Evolutionary conservation across 495 filamentous ascomycete species (phyloP), one percentile per base, ranked within the genome.

Genomic region (Baudoinia panamericana): DNA sequence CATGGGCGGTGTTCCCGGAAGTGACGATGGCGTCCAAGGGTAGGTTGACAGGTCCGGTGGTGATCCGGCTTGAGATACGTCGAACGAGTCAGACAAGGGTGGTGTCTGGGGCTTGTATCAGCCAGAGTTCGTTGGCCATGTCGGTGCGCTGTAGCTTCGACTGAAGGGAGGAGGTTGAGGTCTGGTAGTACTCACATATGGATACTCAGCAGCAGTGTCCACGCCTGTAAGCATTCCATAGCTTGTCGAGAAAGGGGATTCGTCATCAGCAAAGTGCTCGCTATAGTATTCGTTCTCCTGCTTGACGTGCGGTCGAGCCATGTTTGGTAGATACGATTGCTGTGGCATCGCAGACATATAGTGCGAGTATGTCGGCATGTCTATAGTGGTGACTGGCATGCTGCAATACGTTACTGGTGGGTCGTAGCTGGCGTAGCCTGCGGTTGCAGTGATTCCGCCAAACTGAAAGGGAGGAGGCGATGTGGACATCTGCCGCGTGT

Each of bases 81-180:
- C 82, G 61, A 80, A 83, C 13, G 80, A 77, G 48, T 85, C 80
- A 52, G 77, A 78, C 54, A 92, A 73, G 54, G 84, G 74, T 63
- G 85, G 85, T 63, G 86, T 88, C 84, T 92, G 69, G 52, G 19
- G 39, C n/a, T 20, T 8, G 26, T 17, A 38, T 43, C 31, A 50
- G 47, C 41, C 41, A 16, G 35, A 12, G 34, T 24, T 48, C 33
- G 26, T 8, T 2, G 41, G 42, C 41, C 17, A 30, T 10, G 22
- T 16, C 16, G 31, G 32, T 23, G 32, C 38, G 20, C 15, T 45
- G 34, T 37, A 32, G 42, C 28, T 45, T 15, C 36, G 36, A 5
- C 27, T 8, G 27, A 36, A 35, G 13, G 44, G 19, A 13, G 48
- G 46, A 15, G 31, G 48, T 17, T 44, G 47, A 36, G 48, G 39